Evolutionary conservation across 352 stramenopile species (phyloP).

Genomic region (Phytophthora meadii): DNA sequence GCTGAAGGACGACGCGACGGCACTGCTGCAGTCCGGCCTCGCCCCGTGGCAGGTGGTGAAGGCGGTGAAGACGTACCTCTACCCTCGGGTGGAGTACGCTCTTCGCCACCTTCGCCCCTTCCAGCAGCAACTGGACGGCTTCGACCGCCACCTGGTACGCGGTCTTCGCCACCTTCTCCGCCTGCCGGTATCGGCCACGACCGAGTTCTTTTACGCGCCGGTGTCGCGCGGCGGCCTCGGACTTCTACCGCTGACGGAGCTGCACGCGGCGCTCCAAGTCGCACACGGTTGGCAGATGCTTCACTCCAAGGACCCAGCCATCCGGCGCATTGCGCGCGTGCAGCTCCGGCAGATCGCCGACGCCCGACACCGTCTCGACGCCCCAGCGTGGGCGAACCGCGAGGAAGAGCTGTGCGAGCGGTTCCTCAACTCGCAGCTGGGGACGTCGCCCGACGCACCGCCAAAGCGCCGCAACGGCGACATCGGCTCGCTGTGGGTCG

Average conservation of each 20-base stretch:
- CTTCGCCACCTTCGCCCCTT: slow-evolving; percentile 7
- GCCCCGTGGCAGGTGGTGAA: slow-evolving; percentile 18
- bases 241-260: slow-evolving; percentile 11
- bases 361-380: not conserved
- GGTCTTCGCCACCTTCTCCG: slow-evolving; percentile 12
- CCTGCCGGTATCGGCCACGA: not conserved
- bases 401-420: slow-evolving; percentile 6
- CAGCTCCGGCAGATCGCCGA: slow-evolving; percentile 19
- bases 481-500: slow-evolving; percentile 19
- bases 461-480: slow-evolving; percentile 3
- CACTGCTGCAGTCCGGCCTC: not conserved
- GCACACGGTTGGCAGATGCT: slow-evolving; percentile 22
- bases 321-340: slow-evolving; percentile 8
- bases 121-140: not conserved
- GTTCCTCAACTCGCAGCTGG: slow-evolving; percentile 4
- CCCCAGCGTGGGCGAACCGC: not conserved
- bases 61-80: slow-evolving; percentile 19
- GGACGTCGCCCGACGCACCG: too few relatives aligned
- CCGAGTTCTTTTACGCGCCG: slow-evolving; percentile 16
- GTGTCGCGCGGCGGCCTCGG: slow-evolving; percentile 13
- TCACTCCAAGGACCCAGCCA: slow-evolving; percentile 7
- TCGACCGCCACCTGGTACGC: slow-evolving; percentile 6
- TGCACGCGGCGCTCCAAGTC: slow-evolving; percentile 11
- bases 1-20: slow-evolving; percentile 3
- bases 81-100: slow-evolving; percentile 5